phyloP scores from a whole-genome alignment of 140 eudicot species.

The Anethum foeniculum region DNA sequence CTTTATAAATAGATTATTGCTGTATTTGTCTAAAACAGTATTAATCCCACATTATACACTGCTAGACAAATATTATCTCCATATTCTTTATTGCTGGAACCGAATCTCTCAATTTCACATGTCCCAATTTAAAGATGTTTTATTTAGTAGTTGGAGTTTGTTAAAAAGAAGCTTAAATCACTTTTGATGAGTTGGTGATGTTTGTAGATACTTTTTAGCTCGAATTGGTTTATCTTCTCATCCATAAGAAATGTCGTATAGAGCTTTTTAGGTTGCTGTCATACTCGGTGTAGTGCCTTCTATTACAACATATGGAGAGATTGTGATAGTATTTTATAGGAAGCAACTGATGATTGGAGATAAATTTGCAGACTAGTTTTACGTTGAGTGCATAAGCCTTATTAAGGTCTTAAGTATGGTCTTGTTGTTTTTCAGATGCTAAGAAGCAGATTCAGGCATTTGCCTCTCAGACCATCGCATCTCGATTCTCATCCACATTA shows the following conservation, averaged over 20 bases:
- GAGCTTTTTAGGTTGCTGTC: not conserved
- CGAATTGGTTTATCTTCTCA: not conserved
- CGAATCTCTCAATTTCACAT: not conserved
- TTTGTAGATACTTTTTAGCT: not conserved
- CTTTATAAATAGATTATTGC: not conserved
- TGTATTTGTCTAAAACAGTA: not conserved
- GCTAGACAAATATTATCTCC: not conserved
- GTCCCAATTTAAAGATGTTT: not conserved
- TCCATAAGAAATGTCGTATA: not conserved
- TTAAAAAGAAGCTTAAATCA: not conserved
- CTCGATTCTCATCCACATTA: slow-evolving; percentile 59
- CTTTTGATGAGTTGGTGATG: not conserved
- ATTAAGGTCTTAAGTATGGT: not conserved
- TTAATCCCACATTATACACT: not conserved
- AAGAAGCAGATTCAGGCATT: slow-evolving; percentile 96
- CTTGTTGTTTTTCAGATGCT: slow-evolving; percentile 55
- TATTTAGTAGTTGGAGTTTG: not conserved
- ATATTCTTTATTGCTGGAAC: not conserved
- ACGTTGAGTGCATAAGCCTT: too few species aligned
- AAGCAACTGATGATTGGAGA: not conserved
- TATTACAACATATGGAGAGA: not conserved
- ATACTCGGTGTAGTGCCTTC: not conserved
- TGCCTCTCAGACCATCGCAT: slow-evolving; percentile 86
- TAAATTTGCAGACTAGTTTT: not conserved
- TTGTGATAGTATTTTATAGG: not conserved